Conservation (phyloP, 352 stramenopile genomes). For the Globisporangium uncinulatum region DNA sequence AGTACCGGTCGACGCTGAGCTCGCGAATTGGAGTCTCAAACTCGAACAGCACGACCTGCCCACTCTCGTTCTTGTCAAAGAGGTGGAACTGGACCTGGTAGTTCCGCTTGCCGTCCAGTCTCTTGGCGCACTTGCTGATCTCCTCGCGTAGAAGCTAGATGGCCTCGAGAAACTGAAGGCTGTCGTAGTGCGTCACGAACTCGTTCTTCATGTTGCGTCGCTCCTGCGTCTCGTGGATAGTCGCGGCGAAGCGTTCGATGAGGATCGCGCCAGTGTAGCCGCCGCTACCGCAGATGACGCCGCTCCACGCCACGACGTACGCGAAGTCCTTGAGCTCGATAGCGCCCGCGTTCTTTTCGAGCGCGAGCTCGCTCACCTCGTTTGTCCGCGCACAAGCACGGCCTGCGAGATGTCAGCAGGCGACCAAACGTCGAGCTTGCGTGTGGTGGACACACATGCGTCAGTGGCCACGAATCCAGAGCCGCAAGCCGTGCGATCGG, state of each 20-base stretch:
- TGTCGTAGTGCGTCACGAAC: constrained; percentile 80
- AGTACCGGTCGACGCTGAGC: constrained; percentile 65
- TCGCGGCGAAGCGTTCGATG: no score
- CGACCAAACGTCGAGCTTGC: constrained; percentile 54
- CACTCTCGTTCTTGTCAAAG: constrained; percentile 70
- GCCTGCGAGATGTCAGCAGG: constrained; percentile 32
- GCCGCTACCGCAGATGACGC: no score
- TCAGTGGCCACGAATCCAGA: constrained; percentile 57
- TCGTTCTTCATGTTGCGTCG: constrained; percentile 82
- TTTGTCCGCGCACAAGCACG: constrained; percentile 28
- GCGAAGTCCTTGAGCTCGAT: no score
- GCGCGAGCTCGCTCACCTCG: no score
- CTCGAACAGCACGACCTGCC: constrained; percentile 62
- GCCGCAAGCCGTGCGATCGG: constrained; percentile 48
- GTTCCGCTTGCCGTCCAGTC: constrained; percentile 70
- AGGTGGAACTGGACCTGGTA: constrained; percentile 60
- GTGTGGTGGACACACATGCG: no score
- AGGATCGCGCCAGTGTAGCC: no score
- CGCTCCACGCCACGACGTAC: no score
- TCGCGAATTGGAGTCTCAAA: constrained; percentile 66
- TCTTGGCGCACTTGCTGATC: constrained; percentile 74
- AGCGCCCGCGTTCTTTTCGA: no score
- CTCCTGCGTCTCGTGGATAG: constrained; percentile 19
- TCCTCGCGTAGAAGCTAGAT: constrained; percentile 63
- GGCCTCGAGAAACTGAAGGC: constrained; percentile 65